A percentile compares a stretch with the other conserved stretches of the same genome.
Evolutionary conservation across 306 rosid genomes (phyloP).

Genomic region (Senna tora): DNA sequence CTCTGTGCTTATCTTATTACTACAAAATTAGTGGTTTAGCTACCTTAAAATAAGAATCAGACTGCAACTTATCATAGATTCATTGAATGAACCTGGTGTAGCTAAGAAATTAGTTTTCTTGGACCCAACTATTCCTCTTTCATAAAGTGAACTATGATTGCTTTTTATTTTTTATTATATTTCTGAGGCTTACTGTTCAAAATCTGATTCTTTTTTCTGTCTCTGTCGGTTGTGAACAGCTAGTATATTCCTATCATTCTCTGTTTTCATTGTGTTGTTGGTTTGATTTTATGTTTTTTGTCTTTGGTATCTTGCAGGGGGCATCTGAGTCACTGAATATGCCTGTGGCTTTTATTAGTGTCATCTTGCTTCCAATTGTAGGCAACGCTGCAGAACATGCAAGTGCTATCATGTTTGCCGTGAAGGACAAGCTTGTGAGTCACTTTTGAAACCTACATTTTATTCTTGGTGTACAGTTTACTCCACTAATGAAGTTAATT

Average conservation of each 20-base stretch:
- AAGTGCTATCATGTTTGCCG: constrained; percentile 95
- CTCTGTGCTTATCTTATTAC: not conserved
- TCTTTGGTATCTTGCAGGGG: constrained; percentile 63
- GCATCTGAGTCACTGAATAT: constrained; percentile 78
- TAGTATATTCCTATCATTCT: constrained; percentile 2
- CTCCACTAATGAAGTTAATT: constrained; percentile 38
- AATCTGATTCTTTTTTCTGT: not conserved
- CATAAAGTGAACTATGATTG: constrained; percentile 6
- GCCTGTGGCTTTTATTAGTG: constrained; percentile 86
- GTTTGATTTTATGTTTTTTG: constrained; percentile 18
- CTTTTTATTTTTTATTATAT: not conserved
- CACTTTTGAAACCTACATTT: constrained; percentile 34
- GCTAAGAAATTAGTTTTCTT: constrained; percentile 6
- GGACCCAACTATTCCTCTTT: constrained; percentile 1
- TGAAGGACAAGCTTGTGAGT: constrained; percentile 95
- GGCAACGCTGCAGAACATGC: constrained; percentile 74
- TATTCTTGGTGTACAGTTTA: constrained; percentile 23
- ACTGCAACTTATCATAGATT: too few relatives aligned
- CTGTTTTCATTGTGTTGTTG: constrained; percentile 1
- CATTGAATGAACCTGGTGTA: constrained; percentile 19
- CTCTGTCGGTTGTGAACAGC: constrained; percentile 9
- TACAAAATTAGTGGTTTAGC: constrained; percentile 5
- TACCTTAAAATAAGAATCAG: not conserved
- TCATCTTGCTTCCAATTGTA: constrained; percentile 88
- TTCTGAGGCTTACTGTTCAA: not conserved